Evolutionary conservation across 2,329 filamentous ascomycete species (phyloP), one percentile per base, ranked within the genome.

Genomic region (Aspergillus brunneoviolaceus): DNA sequence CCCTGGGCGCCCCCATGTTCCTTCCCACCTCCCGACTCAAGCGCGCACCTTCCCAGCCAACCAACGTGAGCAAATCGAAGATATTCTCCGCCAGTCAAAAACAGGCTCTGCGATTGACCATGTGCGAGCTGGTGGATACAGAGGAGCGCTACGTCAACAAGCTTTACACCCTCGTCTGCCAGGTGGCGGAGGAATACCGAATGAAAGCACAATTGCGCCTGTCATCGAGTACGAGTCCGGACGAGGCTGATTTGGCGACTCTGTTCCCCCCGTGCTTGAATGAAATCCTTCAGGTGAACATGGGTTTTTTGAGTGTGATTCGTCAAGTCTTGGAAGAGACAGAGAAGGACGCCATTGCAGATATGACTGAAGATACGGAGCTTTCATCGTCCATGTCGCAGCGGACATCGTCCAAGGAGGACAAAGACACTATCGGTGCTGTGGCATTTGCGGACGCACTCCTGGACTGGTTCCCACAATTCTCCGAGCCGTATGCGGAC

Each of bases 131-230:
- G 61, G 86, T 97, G 35, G 91, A 96, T 69, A 99, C 95, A 0
- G 95, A 99, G 74, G 92, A 95, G 72, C 89, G 91, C 74, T 99
- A 98, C 76, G 92, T 99, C 48, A 84, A 85, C 68, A 97, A 98
- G 75, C 78, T 99, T 59, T 86, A 90, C 63, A 90, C 95, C 66
- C 79, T 99, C 61, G 89, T 96, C 48, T 87, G 90, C 63, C 86
- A 89, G 60, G 87, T 97, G 31, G 92, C 92, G 27, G 85, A 87
- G 57, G 90, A 96, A 63, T 93, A 96, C 69, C 87, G 90, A 33
- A 80, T 88, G 54, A 89, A 87, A 63, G 88, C 89, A 4, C 86
- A 83, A 67, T 79, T 79, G 31, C 84, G 84, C 67, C 75, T 80
- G 12, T 72, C 81, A 33, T 81, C 82, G 60, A 92, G 89, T 72